Evolutionary conservation across 78 protist genomes (phyloP).

Genomic region (Goniomonas avonlea): DNA sequence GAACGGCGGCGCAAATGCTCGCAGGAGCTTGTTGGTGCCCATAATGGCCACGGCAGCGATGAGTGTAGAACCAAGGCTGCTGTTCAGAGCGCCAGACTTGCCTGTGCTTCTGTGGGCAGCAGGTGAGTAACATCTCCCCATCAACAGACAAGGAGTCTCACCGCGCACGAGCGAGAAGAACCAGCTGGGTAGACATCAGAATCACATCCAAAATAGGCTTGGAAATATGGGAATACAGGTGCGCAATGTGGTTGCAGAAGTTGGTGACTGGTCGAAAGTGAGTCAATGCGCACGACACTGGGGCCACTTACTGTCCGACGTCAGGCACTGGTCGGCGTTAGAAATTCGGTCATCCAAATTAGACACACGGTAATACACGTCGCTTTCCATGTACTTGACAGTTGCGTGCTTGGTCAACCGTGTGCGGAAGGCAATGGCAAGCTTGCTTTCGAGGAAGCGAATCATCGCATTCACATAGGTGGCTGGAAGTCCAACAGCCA

Average conservation of each 20-base stretch:
- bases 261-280: too few relatives aligned
- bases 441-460: conserved; percentile 18
- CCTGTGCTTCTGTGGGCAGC: too few relatives aligned
- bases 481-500: conserved; percentile 33
- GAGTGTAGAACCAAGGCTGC: too few relatives aligned
- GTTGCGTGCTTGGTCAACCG: conserved; percentile 19
- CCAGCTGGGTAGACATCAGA: too few relatives aligned
- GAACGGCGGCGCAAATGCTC: too few relatives aligned
- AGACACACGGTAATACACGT: background rate
- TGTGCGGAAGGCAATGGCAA: conserved; percentile 38
- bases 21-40: too few relatives aligned
- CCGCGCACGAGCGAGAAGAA: too few relatives aligned
- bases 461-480: conserved; percentile 31
- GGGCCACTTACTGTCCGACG: background rate
- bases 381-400: background rate
- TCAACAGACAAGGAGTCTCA: too few relatives aligned
- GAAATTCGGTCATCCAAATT: conserved; percentile 33
- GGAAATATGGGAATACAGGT: conserved; percentile 28
- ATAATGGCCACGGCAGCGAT: too few relatives aligned
- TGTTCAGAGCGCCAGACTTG: too few relatives aligned
- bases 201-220: conserved; percentile 37
- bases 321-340: conserved; percentile 37
- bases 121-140: too few relatives aligned
- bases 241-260: conserved; percentile 18
- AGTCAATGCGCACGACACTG: too few relatives aligned